Evolutionary conservation across 139 green algal species (phyloP), one percentile per base, ranked within the genome.

Genomic region (Chlamydomonas asymmetrica): DNA sequence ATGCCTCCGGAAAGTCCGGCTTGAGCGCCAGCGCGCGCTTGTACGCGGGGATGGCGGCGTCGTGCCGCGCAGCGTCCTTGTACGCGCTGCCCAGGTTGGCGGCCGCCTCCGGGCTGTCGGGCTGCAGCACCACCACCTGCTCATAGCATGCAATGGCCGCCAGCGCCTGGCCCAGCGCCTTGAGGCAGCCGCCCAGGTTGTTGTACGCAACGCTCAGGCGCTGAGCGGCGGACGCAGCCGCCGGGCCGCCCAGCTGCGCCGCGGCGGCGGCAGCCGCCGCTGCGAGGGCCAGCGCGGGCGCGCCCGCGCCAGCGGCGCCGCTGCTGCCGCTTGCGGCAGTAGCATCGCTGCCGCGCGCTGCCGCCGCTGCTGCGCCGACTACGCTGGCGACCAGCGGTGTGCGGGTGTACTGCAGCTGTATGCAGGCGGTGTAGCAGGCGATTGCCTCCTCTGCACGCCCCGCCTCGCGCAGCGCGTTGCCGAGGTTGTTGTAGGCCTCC

Each of bases 401-500:
- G 29, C 60, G 80, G 50, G 60, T 75, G 74, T 89, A 86, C 80
- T 94, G 91, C 66, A 92, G 84, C 72, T 93, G 83, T 40, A 96
- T 93, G 85, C 90, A 96, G 27, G 83, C 72, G 3, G 81, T 91
- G 85, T 96, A 96, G 79, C 84, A 92, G 18, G 79, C 57, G 6
- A 94, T 83, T 5, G 92, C 92, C 59, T 96, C 92, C 5, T 93
- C 83, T 0, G 66, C 23, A 16, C 85, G 78, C 3, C 88, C 85
- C 16, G 80, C 81, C 78, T 93, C 89, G 16, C 89, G 77, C 50
- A 95, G 85, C 10, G 89, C 88, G 69, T 95, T 95, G 34, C 92
- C 92, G 60, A 97, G 78, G 78, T 96, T 96, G 82, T 97, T 97
- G 80, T 91, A 91, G 0, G 88, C 90, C 72, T 97, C 91, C 0